Percentiles rank a stretch among this genome's conserved stretches.
Evolutionary conservation across 2,329 filamentous ascomycete species (phyloP).

Genomic region (Ophidiomyces ophidiicola): DNA sequence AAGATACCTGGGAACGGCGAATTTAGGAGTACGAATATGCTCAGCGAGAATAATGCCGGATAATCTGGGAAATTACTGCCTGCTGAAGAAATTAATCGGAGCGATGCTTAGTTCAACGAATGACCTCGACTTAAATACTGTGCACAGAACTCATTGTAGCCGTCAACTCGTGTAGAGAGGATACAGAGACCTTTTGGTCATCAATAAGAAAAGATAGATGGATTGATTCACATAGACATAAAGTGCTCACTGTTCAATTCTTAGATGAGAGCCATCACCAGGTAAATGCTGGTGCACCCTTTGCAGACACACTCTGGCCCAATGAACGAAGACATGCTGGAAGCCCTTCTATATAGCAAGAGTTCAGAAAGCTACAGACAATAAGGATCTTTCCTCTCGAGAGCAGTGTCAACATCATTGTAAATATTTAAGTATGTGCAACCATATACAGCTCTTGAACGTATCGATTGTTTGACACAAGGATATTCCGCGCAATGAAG

Average conservation of each 20-base stretch:
- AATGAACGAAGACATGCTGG: not conserved
- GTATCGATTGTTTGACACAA: no score
- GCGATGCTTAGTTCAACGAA: conserved; percentile 3
- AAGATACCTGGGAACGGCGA: not conserved
- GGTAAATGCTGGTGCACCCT: conserved; percentile 1
- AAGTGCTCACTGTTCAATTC: conserved; percentile 7
- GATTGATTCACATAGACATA: no score
- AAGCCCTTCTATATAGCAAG: no score
- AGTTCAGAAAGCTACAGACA: no score
- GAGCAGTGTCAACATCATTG: no score
- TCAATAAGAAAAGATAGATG: not conserved
- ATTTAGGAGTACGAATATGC: conserved; percentile 3
- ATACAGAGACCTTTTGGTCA: conserved; percentile 5
- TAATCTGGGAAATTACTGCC: not conserved
- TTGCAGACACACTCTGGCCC: conserved; percentile 2
- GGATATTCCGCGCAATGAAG: no score
- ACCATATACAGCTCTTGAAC: no score
- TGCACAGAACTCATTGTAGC: not conserved
- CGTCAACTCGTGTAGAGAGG: not conserved
- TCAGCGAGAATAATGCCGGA: conserved; percentile 1
- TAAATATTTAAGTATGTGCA: no score
- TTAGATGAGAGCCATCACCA: conserved; percentile 2
- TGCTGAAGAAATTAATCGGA: not conserved
- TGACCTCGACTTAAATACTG: conserved; percentile 6
- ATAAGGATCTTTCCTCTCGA: no score